Evolutionary conservation across 805 yeast genomes (phyloP).

Genomic region (Candida jianshihensis): DNA sequence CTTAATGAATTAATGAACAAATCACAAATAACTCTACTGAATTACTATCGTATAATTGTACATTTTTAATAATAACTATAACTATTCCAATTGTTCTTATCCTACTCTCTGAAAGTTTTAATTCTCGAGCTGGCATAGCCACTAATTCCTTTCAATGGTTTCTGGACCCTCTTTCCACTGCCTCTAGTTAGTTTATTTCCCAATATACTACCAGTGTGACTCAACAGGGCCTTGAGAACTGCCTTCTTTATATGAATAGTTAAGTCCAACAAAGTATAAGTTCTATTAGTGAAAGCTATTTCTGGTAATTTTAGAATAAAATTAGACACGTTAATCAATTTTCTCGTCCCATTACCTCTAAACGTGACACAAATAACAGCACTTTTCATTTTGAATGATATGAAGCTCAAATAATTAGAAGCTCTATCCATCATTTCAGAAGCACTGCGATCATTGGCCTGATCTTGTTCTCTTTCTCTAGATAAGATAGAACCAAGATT

Average conservation of each 20-base stretch:
- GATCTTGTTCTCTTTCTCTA: too few species aligned
- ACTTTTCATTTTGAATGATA: constrained; percentile 44
- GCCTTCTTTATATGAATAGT: constrained; percentile 55
- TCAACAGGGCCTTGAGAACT: constrained; percentile 47
- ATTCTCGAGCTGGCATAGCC: constrained; percentile 18
- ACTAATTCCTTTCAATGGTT: constrained; percentile 16
- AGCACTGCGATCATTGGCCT: constrained; percentile 30
- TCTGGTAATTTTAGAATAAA: constrained; percentile 62
- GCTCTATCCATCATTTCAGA: constrained; percentile 72
- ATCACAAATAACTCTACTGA: too few species aligned
- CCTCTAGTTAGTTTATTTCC: constrained; percentile 60
- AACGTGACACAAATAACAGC: constrained; percentile 62
- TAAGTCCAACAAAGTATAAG: constrained; percentile 70
- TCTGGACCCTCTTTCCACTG: constrained; percentile 16
- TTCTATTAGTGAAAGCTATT: constrained; percentile 48
- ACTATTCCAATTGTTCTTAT: background rate
- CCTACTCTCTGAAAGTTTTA: constrained; percentile 13
- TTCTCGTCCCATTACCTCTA: constrained; percentile 63
- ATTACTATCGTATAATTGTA: too few species aligned
- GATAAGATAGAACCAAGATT: constrained; percentile 8
- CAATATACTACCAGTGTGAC: constrained; percentile 69
- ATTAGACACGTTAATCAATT: constrained; percentile 71
- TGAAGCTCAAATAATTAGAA: constrained; percentile 62
- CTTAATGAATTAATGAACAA: background rate
- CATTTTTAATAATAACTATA: background rate